Evolutionary conservation across 192 early-diverging fungal genomes (phyloP), one percentile per base, ranked within the genome.

Genomic region (Coemansia sp.): DNA sequence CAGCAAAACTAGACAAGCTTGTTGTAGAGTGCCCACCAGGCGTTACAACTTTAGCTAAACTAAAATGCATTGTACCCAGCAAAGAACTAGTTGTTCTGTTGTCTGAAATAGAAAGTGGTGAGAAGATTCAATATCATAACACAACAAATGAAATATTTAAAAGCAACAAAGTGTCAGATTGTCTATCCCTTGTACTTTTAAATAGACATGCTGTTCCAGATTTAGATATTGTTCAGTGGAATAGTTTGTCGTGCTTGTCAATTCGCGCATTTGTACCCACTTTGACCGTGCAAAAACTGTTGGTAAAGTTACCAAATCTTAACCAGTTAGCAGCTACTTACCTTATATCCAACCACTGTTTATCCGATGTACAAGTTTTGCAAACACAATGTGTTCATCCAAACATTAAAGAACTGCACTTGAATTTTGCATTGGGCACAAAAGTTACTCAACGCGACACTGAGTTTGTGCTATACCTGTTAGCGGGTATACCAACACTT

Each of bases 341-440:
- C 44, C 52, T 63, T 23, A 63, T 63, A 8, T 63, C 62, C 14
- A 63, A 34, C 54, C 62, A 63, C 42, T 31, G 2, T 36, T 0
- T 28, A 4, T 36, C 46, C 6, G 8, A 20, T 15, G 24, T 4
- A 5, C 2, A 5, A n/a, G 9, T 34, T 17, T 11, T 31, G 21
- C 4, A n/a, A 31, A n/a, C 1, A 26, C 24, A n/a, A 14, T 10
- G n/a, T 18, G n/a, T 48, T 18, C 18, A 18, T 48, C 7, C 18
- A 48, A 48, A 48, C 1, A 15, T 48, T 6, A 48, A 4, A 17
- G 15, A n/a, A 14, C 4, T 63, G 53, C 26, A 24, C n/a, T 4
- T 63, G 8, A 9, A 17, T 3, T 63, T 63, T 47, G 62, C 51
- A 17, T 18, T 56, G 12, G 52, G 56, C 10, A 7, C 53, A 14